These are phyloP conservation scores for Vitis cinerea DNA, from an alignment of 164 flowering plant genomes.

Conservation along the genomic window DNA sequence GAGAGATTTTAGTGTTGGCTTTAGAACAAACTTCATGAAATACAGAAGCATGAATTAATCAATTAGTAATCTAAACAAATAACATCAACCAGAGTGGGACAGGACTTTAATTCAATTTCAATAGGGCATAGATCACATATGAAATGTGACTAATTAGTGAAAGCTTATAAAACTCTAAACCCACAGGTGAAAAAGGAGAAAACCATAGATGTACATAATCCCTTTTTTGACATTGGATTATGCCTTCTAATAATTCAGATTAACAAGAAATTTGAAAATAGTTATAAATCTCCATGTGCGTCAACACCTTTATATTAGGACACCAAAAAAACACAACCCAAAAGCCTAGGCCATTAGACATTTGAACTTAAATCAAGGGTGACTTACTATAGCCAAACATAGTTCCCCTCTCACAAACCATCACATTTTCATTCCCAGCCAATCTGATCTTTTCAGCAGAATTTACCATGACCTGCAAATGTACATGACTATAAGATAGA, in stretches of 20 bases:
- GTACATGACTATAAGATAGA: background rate
- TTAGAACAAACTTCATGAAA: background rate
- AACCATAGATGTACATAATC: background rate
- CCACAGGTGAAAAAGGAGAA: background rate
- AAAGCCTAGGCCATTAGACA: background rate
- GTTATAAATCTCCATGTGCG: background rate
- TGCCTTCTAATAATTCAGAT: background rate
- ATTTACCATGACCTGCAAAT: constrained; percentile 80
- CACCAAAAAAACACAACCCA: background rate
- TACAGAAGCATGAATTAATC: background rate
- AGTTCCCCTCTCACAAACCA: constrained; percentile 99
- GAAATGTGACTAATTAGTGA: background rate
- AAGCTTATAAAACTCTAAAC: background rate
- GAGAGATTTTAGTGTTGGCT: background rate
- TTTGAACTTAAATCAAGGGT: background rate
- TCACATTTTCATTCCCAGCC: constrained; percentile 92
- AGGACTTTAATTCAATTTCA: too few relatives aligned
- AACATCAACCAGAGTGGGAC: too few relatives aligned
- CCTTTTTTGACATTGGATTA: background rate
- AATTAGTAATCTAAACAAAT: too few relatives aligned
- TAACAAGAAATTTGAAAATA: background rate
- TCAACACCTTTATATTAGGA: background rate
- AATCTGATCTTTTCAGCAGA: constrained; percentile 89
- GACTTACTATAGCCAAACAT: constrained; percentile 99
- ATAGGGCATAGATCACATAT: background rate